phyloP scores from a whole-genome alignment of 2,329 filamentous ascomycete genomes.

The Pestalotiopsis sp. region DNA sequence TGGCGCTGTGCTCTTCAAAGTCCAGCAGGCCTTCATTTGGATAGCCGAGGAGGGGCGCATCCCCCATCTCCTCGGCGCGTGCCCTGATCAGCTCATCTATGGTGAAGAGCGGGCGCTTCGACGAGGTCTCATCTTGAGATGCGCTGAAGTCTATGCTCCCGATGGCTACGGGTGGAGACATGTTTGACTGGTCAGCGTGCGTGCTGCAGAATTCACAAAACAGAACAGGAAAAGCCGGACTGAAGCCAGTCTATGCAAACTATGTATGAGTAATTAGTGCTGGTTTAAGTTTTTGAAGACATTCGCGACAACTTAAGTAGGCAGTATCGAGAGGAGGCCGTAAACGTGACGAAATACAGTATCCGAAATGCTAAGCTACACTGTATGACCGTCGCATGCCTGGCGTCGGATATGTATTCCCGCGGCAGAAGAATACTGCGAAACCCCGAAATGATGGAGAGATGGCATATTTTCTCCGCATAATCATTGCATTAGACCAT shows the following conservation, averaged over 20 bases:
- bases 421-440: not conserved
- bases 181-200: not conserved
- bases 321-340: not conserved
- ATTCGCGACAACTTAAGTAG: not conserved
- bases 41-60: constrained; percentile 1
- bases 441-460: not conserved
- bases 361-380: not conserved
- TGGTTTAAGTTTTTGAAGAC: not conserved
- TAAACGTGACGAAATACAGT: not conserved
- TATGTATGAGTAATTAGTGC: not conserved
- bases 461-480: not conserved
- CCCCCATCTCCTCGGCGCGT: constrained; percentile 2
- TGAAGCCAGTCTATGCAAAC: not conserved
- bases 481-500: too few relatives aligned
- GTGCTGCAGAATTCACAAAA: not conserved
- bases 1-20: constrained; percentile 10
- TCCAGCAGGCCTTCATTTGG: constrained; percentile 7
- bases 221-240: not conserved
- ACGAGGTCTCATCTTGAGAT: not conserved
- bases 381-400: not conserved
- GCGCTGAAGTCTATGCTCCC: not conserved
- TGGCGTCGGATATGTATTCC: not conserved
- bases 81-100: constrained; percentile 9
- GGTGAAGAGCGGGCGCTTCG: not conserved
- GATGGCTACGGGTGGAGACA: not conserved